Base-by-base conservation (phyloP, 106 monocot species). In the Allium fistulosum region DNA sequence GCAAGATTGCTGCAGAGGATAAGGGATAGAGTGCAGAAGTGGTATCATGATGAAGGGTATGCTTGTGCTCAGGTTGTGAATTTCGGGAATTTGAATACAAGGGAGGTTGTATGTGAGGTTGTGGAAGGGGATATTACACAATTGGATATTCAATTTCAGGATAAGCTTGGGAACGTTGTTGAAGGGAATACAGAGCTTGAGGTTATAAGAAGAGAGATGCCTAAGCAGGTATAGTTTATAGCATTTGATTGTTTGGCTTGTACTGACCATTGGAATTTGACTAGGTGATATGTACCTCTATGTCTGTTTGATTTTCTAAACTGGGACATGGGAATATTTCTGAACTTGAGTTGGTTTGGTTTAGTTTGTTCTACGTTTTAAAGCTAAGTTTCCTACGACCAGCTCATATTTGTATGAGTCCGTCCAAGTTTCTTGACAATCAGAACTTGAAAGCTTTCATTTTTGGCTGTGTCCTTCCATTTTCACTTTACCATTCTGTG, bases 21-120 rank as follows among this genome's bases (percentile, higher is more conserved):
- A 58, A 66, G 93, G 56, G 99, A 99, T 49, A 67, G 83, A 57
- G 99, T 99, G 61, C 99, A 93, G 83, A 93, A 76, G 64, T 99
- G 99, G 99, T 99, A 99, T 71, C 93, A 90, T 26, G 93, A 93
- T 22, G 93, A 99, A 71, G 99, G 99, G 18, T 99, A 93, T 78
- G 90, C 90, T 2, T 99, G 99, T 58, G 99, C 99, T 1, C 87
- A 93, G 75, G 93, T 99, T 48, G 99, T 99, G 5, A 99, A 99
- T 71, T 99, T 99, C 70, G 99, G 99, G 10, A 99, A 99, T 46
- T 50, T 99, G 62, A 99, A 93, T 66, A 99, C 93, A 0, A 89
- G 72, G 70, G 93, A 99, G 65, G 93, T 99, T 53, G 93, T 99
- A 8, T 99, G 99, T 48, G 99, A 99, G 80, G 99, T 99, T 11